Base-by-base conservation (phyloP, 202 grass and related monocot genomes). In the Carex sylvatica region DNA sequence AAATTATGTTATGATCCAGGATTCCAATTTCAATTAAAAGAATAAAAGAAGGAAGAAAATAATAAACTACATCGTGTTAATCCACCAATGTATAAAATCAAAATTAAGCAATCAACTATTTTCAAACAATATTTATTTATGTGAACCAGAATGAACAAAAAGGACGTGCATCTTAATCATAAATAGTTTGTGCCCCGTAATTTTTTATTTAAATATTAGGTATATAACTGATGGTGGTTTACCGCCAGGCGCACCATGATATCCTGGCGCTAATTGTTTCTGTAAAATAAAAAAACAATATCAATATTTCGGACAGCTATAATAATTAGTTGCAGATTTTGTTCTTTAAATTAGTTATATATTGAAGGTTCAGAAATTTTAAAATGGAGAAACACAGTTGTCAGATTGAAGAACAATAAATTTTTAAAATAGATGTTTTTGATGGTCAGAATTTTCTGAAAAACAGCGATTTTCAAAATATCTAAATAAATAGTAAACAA, bases 251-350 rank as follows among this genome's bases (percentile, higher is more conserved):
- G 55, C 26, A 76, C 51, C 73, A 77, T 28, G 28, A 77, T 58
- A 77, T 56, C 15, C 52, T 19, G 16, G 26, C 26, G 26, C 73
- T 36, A 77, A 77, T 58, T 77, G 28, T 77, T 77, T 77, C 0
- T 77, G 26, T 36, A 77, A 76, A 75, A n/a, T 58, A 28, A 58
- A 28, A 58, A 77, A 77, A 33, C 26, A 77, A 58, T 77, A 12
- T 55, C 6, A 77, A 56, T 26, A 77, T 77, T n/a, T 56, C 18
- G 12, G 73, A 56, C 73, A 77, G 73, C 52, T 58, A 35, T 49
- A 46, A 49, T 9, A 51, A 19, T 40, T 56, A 6, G 11, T 53
- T 77, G 73, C 52, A 77, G 72, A 76, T 75, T 55, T 76, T 55
- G 26, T 76, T 76, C 72, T 35, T 76, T 76, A 28, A 55, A 31